phyloP scores from a whole-genome alignment of 257 asterid species.

The Nemophila menziesii region DNA sequence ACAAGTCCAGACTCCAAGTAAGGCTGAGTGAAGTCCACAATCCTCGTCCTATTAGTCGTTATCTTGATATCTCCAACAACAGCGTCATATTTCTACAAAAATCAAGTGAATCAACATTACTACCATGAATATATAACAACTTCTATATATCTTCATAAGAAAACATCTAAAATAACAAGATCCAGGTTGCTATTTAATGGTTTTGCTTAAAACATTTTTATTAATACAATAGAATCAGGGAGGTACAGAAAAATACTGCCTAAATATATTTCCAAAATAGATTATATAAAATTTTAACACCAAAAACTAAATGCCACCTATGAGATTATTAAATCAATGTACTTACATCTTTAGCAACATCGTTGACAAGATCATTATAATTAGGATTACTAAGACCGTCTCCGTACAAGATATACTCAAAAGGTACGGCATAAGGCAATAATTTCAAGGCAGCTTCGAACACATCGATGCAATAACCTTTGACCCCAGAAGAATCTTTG shows the following conservation, averaged over 20 bases:
- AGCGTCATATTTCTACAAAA: constrained; percentile 42
- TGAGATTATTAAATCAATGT: too few relatives aligned
- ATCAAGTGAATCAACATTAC: background rate
- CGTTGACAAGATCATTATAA: constrained; percentile 15
- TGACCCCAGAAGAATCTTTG: constrained; percentile 19
- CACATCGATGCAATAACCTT: constrained; percentile 7
- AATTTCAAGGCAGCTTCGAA: constrained; percentile 8
- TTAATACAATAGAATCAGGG: too few relatives aligned
- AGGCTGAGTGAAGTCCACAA: constrained; percentile 93
- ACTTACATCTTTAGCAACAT: background rate
- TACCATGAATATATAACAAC: background rate
- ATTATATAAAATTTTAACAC: too few relatives aligned
- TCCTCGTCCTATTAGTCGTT: constrained; percentile 75
- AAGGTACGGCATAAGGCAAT: constrained; percentile 21
- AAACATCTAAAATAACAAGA: too few relatives aligned
- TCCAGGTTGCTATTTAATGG: too few relatives aligned
- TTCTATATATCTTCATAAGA: too few relatives aligned
- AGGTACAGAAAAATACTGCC: too few relatives aligned
- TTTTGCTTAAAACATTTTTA: too few relatives aligned
- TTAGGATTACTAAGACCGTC: constrained; percentile 21
- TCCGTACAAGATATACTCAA: constrained; percentile 16
- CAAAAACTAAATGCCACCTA: background rate
- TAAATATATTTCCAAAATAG: too few relatives aligned
- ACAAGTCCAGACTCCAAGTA: constrained; percentile 87
- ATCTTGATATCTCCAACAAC: constrained; percentile 90